Percentiles rank a stretch among this genome's conserved stretches.
Conservation (phyloP, 2,329 filamentous ascomycete species). For the Xylariales sp. region DNA sequence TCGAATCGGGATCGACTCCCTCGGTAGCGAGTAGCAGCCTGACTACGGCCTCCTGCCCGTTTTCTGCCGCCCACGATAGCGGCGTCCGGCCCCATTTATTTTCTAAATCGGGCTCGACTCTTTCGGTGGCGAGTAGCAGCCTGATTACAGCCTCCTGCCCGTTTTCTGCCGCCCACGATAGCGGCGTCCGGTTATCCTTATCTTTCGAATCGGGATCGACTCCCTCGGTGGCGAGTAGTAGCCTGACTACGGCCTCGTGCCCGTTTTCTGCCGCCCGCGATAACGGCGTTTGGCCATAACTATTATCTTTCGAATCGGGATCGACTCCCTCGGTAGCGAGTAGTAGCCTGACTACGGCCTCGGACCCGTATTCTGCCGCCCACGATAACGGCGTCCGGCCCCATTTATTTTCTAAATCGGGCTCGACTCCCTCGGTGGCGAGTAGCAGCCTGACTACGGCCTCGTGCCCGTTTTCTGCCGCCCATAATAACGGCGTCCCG, state of each 20-base stretch:
- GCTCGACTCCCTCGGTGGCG: no score
- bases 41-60: neutral
- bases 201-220: no score
- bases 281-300: constrained; percentile 2
- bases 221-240: constrained; percentile 4
- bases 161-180: no score
- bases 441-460: no score
- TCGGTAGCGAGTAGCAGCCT: constrained; percentile 2
- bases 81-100: neutral
- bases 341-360: neutral
- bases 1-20: neutral
- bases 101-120: no score
- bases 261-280: neutral
- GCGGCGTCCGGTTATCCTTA: no score
- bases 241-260: neutral
- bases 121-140: no score
- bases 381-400: neutral
- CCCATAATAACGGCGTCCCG: no score
- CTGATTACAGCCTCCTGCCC: no score
- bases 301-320: neutral
- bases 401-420: no score
- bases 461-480: no score
- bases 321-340: neutral
- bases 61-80: neutral
- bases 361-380: neutral